Base-by-base conservation (phyloP, 345 rosid species). In the Physaria fendleri region DNA sequence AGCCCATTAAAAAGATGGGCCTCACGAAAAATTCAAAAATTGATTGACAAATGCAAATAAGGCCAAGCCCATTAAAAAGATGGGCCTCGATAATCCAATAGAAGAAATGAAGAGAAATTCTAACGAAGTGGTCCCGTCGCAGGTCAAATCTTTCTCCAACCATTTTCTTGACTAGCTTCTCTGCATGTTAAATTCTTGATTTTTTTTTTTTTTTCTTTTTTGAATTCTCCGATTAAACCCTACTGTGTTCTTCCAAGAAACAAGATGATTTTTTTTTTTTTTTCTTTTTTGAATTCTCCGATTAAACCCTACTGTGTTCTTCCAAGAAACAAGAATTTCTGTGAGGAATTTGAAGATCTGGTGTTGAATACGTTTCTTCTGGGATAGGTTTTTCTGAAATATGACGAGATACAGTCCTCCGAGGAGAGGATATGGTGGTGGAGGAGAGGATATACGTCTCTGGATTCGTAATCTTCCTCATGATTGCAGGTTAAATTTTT, bases 321-420 rank as follows among this genome's bases (percentile, higher is more conserved):
- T 14, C 33, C 40, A 41, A 33, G 28, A 39, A 20, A 9, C 59
- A 27, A 13, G 3, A 5, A 6, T 65, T 20, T 35, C 0, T 5
- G 3, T 34, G 29, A n/a, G 42, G 25, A 17, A 8, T 42, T 14
- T 45, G 69, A 13, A 2, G 45, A 57, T 47, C 63, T 65, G 15
- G 43, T 18, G 29, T 21, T 44, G 30, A 66, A 29, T 14, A 22
- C 18, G 50, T 37, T 25, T 59, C 17, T 42, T 34, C 4, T 44
- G 5, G n/a, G 42, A 7, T 17, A 18, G 47, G 70, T 23, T 11
- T 10, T 11, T 11, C 5, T 11, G n/a, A 32, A 32, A 11, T 10
- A 92, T 92, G 98, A 85, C 93, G 81, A 77, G 98, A 74, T 83
- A 93, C 71, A 93, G 99, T 74, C 74, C 99, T 72, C 96, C 98